Evolutionary conservation across 2,329 filamentous ascomycete genomes (phyloP).

Genomic region (Pseudocercospora macadamiae): DNA sequence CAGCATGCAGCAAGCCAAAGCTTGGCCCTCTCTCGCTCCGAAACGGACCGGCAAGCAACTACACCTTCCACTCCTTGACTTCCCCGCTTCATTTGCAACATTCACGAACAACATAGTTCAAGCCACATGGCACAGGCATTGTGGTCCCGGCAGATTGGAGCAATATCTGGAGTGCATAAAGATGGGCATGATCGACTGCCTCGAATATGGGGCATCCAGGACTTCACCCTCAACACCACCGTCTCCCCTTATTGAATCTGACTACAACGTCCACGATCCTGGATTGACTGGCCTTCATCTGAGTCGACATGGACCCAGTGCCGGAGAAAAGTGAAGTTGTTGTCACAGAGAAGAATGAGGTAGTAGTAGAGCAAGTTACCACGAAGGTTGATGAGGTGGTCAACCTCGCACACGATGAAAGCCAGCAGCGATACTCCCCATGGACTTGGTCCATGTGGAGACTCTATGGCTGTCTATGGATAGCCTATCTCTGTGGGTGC

Average conservation of each 20-base stretch:
- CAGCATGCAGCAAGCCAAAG: background rate
- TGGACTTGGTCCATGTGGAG: conserved; percentile 12
- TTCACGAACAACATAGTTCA: background rate
- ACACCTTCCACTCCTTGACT: background rate
- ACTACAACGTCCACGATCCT: background rate
- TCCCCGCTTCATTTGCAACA: background rate
- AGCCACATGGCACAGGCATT: conserved; percentile 2
- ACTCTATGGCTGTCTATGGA: conserved; percentile 10
- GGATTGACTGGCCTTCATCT: background rate
- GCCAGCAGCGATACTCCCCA: conserved; percentile 5
- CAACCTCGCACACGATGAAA: conserved; percentile 5
- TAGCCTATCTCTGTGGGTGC: conserved; percentile 10
- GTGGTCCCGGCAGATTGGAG: background rate
- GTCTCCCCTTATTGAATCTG: background rate
- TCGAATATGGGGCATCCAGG: background rate
- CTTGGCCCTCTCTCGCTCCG: conserved; percentile 9
- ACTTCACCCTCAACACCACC: too few species aligned
- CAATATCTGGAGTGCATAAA: conserved; percentile 1
- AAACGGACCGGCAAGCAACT: background rate
- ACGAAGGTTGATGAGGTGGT: conserved; percentile 10
- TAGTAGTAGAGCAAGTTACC: conserved; percentile 4
- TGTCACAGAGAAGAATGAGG: conserved; percentile 5
- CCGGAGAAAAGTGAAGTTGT: background rate
- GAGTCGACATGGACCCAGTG: background rate
- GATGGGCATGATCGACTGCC: background rate